phyloP scores from a whole-genome alignment of 2,329 filamentous ascomycete genomes.

The Dryadomyces quercivorus region DNA sequence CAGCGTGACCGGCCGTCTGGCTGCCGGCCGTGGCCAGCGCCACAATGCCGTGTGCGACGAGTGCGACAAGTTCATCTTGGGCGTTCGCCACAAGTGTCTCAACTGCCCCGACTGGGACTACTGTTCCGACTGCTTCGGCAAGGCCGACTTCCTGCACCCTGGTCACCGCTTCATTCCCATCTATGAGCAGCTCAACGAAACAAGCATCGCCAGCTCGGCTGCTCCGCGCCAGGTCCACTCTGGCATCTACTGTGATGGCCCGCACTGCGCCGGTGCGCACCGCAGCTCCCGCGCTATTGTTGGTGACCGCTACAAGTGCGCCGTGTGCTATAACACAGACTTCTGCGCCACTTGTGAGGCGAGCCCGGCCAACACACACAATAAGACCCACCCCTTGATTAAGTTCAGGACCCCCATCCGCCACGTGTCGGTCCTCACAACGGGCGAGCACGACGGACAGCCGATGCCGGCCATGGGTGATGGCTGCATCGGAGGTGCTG shows the following conservation, averaged over 20 bases:
- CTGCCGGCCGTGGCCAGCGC: conserved; percentile 64
- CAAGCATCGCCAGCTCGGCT: no score
- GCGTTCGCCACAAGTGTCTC: conserved; percentile 91
- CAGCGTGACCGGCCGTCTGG: conserved; percentile 54
- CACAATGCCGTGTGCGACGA: conserved; percentile 92
- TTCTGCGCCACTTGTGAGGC: conserved; percentile 94
- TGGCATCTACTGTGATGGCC: conserved; percentile 91
- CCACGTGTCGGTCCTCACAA: conserved; percentile 75
- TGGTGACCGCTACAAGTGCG: conserved; percentile 91
- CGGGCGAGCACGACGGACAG: conserved; percentile 62
- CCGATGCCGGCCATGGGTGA: conserved; percentile 64
- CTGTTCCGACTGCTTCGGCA: conserved; percentile 63
- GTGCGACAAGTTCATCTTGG: conserved; percentile 78
- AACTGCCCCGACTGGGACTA: conserved; percentile 97
- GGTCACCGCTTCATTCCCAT: conserved; percentile 81
- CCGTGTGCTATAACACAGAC: conserved; percentile 87
- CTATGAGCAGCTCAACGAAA: conserved; percentile 45
- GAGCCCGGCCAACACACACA: conserved; percentile 71
- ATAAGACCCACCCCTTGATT: conserved; percentile 91
- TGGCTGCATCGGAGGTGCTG: conserved; percentile 15
- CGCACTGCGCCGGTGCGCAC: conserved; percentile 54
- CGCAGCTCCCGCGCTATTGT: conserved; percentile 50
- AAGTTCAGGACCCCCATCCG: conserved; percentile 93
- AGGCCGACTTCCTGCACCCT: conserved; percentile 58
- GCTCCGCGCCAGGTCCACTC: conserved; percentile 45